A percentile compares a stretch with the other conserved stretches of the same genome.
Conservation (phyloP, 2,329 filamentous ascomycete species). For the Chalaropsis ovoidea region DNA sequence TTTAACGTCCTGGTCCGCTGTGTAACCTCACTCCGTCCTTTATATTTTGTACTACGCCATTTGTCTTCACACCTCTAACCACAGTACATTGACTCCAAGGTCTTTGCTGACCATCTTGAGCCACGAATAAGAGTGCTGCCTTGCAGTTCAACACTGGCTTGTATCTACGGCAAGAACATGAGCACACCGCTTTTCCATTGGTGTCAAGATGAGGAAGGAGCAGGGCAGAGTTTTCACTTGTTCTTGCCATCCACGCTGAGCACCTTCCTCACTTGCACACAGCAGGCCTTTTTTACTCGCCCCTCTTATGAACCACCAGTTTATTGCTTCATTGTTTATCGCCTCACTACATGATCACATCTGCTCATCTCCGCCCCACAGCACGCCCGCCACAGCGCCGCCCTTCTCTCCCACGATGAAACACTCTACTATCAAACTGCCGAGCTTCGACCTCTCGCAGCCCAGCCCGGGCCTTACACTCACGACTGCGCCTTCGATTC, state of each 20-base stretch:
- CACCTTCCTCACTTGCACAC: neutral
- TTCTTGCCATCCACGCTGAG: neutral
- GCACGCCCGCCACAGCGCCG: neutral
- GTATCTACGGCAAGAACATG: neutral
- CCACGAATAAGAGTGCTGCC: no score
- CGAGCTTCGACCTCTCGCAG: conserved; percentile 16
- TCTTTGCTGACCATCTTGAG: no score
- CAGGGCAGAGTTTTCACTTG: neutral
- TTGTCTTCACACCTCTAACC: no score
- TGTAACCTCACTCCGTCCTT: neutral
- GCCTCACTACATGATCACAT: neutral
- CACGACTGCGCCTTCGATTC: neutral
- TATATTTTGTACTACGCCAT: no score
- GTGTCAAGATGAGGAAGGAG: neutral
- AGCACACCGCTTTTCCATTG: neutral
- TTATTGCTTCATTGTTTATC: neutral
- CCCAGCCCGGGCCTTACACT: neutral
- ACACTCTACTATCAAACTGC: conserved; percentile 10
- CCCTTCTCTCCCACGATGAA: conserved; percentile 6
- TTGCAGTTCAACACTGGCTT: no score
- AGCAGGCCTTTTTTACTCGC: neutral
- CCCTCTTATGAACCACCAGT: neutral
- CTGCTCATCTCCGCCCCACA: neutral
- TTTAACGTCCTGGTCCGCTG: neutral
- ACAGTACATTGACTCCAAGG: no score